Percentiles rank a stretch among this genome's conserved stretches.
phyloP scores from a whole-genome alignment of 164 flowering plant species.

The Berberis vulgaris region DNA sequence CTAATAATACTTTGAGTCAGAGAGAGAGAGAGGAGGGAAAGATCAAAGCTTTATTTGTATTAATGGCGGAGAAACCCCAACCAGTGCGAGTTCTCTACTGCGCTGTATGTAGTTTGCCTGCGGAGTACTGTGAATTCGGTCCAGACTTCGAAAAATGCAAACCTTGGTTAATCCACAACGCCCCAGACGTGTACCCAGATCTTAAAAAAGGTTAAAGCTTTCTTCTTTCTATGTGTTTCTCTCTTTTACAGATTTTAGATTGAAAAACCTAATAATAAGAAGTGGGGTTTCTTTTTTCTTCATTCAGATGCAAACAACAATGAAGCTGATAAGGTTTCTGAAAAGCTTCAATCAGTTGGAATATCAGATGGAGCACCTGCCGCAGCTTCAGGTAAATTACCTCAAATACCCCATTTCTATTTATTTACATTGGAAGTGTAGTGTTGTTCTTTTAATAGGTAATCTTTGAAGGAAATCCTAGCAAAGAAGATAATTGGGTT shows the following conservation, averaged over 20 bases:
- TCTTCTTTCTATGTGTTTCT: neutral
- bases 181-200: slow-evolving; percentile 78
- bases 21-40: too few species aligned
- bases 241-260: neutral
- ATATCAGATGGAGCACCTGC: slow-evolving; percentile 17
- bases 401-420: neutral
- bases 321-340: slow-evolving; percentile 57
- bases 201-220: slow-evolving; percentile 52
- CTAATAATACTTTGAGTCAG: too few species aligned
- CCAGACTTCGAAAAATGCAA: slow-evolving; percentile 94
- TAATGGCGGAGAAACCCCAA: slow-evolving; percentile 82
- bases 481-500: too few species aligned
- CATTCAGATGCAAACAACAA: slow-evolving; percentile 39
- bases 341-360: slow-evolving; percentile 48
- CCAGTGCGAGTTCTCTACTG: slow-evolving; percentile 70
- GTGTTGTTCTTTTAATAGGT: too few species aligned
- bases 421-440: too few species aligned
- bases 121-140: slow-evolving; percentile 94
- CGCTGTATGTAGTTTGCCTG: slow-evolving; percentile 63
- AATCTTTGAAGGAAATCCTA: too few species aligned
- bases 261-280: too few species aligned
- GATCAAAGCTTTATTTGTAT: neutral
- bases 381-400: slow-evolving; percentile 21
- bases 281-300: neutral
- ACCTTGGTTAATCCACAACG: slow-evolving; percentile 89